Conservation (phyloP, 2,329 filamentous ascomycete species). For the Daldinia sp. region DNA sequence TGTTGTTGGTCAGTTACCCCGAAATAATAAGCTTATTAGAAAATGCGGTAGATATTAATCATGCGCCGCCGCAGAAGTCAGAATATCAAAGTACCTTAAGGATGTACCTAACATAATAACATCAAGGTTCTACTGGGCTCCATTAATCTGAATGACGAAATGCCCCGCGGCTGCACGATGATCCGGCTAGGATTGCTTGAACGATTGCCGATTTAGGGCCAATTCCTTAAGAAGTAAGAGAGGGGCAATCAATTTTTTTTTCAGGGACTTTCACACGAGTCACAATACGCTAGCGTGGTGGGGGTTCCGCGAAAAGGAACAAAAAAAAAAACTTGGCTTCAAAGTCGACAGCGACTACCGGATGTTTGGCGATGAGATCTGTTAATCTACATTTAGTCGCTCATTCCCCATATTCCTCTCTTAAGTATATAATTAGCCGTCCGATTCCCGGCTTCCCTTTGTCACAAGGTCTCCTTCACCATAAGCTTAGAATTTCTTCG, state of each 20-base stretch:
- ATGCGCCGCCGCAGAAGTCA: not conserved
- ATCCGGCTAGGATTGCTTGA: slow-evolving; percentile 23
- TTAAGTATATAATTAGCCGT: slow-evolving; percentile 21
- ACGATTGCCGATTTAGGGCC: slow-evolving; percentile 34
- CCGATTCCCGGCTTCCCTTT: slow-evolving; percentile 9
- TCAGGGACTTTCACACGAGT: slow-evolving; percentile 26
- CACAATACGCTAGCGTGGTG: slow-evolving; percentile 27
- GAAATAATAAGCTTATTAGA: not conserved
- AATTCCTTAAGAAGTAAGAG: slow-evolving; percentile 49
- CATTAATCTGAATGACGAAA: slow-evolving; percentile 49
- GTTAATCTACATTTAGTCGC: slow-evolving; percentile 39
- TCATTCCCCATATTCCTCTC: slow-evolving; percentile 37
- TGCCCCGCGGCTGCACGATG: slow-evolving; percentile 36
- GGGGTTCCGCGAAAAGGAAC: slow-evolving; percentile 18
- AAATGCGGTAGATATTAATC: not conserved
- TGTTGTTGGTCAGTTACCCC: not conserved
- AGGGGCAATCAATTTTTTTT: slow-evolving; percentile 49
- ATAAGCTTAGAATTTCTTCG: slow-evolving; percentile 11
- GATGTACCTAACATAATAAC: slow-evolving; percentile 4
- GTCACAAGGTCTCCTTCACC: slow-evolving; percentile 4
- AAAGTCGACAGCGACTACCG: slow-evolving; percentile 15
- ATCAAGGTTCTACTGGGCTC: not conserved
- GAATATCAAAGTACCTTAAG: not conserved
- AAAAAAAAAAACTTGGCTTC: slow-evolving; percentile 28
- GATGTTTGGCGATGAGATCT: slow-evolving; percentile 35